These are phyloP conservation scores for Tricholoma furcatifolium DNA, from an alignment of 768 basidiomycete genomes.

Conservation along the genomic window DNA sequence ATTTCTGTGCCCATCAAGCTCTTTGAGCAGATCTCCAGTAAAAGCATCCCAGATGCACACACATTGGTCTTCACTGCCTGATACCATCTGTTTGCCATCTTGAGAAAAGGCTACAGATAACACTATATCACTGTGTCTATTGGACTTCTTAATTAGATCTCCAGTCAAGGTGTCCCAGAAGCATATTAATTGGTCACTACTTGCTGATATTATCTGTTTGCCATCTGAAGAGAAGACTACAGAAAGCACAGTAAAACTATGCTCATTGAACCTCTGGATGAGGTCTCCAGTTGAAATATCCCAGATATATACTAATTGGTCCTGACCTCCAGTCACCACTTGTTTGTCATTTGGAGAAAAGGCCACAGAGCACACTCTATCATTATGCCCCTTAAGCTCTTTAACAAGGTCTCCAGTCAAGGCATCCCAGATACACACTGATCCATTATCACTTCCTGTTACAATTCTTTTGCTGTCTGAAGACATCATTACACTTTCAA, in stretches of 20 bases:
- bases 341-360: background rate
- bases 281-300: background rate
- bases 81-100: background rate
- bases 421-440: background rate
- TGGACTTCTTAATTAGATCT: background rate
- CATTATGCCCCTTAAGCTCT: background rate
- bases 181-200: background rate
- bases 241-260: background rate
- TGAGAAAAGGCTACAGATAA: background rate
- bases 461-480: background rate
- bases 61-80: background rate
- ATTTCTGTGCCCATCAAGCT: background rate
- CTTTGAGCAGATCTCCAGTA: background rate
- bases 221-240: background rate
- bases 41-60: background rate
- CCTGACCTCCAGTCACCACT: background rate
- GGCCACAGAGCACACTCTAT: background rate
- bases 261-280: background rate
- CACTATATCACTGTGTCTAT: background rate
- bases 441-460: background rate
- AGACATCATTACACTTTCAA: too few species aligned
- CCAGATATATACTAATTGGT: background rate
- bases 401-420: background rate
- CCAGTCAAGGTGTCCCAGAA: background rate
- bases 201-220: background rate